phyloP scores from a whole-genome alignment of 208 protist genomes.

The Phytomonas francai region DNA sequence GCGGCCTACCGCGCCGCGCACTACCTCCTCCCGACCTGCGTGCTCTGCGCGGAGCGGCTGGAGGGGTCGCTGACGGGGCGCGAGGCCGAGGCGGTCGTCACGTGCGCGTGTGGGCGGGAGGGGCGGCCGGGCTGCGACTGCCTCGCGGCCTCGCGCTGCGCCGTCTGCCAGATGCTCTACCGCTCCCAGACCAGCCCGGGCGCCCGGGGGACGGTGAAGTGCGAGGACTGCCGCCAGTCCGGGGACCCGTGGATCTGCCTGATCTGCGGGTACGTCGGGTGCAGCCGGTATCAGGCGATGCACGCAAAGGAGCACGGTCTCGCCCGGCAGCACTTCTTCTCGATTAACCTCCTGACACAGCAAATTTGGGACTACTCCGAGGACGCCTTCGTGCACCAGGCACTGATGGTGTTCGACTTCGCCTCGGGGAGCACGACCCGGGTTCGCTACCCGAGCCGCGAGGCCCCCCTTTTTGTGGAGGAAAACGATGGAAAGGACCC shows the following conservation, averaged over 20 bases:
- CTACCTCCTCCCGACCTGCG: conserved; percentile 77
- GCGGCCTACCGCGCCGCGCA: conserved; percentile 19
- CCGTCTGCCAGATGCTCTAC: conserved; percentile 44
- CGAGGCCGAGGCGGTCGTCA: conserved; percentile 23
- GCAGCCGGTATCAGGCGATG: conserved; percentile 87
- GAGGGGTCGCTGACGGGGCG: conserved; percentile 63
- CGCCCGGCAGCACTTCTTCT: conserved; percentile 62
- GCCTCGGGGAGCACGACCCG: conserved; percentile 48
- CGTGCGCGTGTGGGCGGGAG: conserved; percentile 22
- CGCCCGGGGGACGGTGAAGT: conserved; percentile 23
- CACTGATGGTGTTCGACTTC: conserved; percentile 58
- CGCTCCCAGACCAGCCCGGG: conserved; percentile 12
- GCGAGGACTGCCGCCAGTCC: conserved; percentile 51
- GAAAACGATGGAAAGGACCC: conserved; percentile 3
- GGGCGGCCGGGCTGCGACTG: conserved; percentile 31
- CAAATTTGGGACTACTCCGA: conserved; percentile 91
- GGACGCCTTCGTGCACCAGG: conserved; percentile 83
- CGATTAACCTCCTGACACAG: conserved; percentile 86
- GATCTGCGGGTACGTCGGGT: conserved; percentile 89
- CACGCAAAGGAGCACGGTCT: conserved; percentile 83
- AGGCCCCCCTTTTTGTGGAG: conserved; percentile 16
- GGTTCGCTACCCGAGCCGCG: conserved; percentile 63
- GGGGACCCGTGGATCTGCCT: conserved; percentile 88
- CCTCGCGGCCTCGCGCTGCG: conserved; percentile 42
- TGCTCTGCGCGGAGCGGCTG: conserved; percentile 66